A percentile compares a stretch with the other conserved stretches of the same genome.
phyloP scores from a whole-genome alignment of 495 filamentous ascomycete genomes.

The Pyrenula massariospora region DNA sequence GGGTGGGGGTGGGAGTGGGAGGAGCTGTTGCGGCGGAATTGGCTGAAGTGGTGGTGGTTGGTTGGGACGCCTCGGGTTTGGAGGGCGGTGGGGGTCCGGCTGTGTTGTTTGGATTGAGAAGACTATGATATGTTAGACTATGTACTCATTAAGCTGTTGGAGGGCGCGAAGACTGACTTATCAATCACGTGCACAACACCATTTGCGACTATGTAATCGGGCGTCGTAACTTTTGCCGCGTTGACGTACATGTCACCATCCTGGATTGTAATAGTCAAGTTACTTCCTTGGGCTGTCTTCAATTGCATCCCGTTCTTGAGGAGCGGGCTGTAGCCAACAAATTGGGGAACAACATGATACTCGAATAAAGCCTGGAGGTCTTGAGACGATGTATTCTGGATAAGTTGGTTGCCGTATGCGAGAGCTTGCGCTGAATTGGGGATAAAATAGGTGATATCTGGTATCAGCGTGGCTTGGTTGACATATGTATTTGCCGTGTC shows the following conservation, averaged over 20 bases:
- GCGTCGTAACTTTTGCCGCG: constrained; percentile 18
- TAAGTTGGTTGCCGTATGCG: neutral
- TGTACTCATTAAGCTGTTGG: constrained; percentile 5
- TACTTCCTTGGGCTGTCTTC: constrained; percentile 15
- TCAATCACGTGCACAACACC: constrained; percentile 27
- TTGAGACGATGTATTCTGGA: neutral
- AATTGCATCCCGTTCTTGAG: constrained; percentile 16
- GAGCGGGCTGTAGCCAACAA: constrained; percentile 17
- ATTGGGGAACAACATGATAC: constrained; percentile 16
- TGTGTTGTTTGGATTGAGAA: neutral
- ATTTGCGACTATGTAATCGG: constrained; percentile 19
- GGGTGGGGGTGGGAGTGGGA: neutral
- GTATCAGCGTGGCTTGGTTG: neutral
- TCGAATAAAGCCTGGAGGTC: neutral
- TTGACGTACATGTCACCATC: constrained; percentile 18
- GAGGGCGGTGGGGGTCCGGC: neutral
- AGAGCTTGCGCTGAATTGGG: constrained; percentile 2
- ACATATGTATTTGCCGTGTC: neutral
- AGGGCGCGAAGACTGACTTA: constrained; percentile 3
- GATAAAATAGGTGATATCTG: constrained; percentile 1
- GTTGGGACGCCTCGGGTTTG: neutral
- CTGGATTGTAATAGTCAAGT: constrained; percentile 15
- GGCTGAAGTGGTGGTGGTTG: neutral
- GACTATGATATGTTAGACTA: neutral
- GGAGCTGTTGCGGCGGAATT: no score